Evolutionary conservation across 2,329 filamentous ascomycete species (phyloP).

Genomic region (Claviceps sp.): DNA sequence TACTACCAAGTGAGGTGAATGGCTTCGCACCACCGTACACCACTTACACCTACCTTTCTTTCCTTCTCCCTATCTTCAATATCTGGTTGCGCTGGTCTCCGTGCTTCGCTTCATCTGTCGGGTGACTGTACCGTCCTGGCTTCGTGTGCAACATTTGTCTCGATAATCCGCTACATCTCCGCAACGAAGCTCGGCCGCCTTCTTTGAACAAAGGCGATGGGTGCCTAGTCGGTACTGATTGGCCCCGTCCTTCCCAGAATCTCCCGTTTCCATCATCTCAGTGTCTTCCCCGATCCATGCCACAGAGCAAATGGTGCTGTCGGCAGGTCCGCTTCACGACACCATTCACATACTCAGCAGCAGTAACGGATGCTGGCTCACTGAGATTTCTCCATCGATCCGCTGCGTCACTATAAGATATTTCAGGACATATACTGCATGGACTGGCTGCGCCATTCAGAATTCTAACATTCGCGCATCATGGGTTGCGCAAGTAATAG

Average conservation of each 20-base stretch:
- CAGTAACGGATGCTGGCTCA: not conserved
- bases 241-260: not conserved
- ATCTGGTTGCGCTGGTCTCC: not conserved
- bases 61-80: not conserved
- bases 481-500: constrained; percentile 56
- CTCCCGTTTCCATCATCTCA: not conserved
- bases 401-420: not conserved
- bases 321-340: constrained; percentile 24
- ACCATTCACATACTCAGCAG: not conserved
- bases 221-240: not conserved
- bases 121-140: not conserved
- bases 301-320: constrained; percentile 33
- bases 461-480: constrained; percentile 12
- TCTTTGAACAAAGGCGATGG: not conserved
- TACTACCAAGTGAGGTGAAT: not conserved
- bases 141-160: not conserved
- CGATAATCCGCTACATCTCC: not conserved
- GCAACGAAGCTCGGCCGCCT: not conserved
- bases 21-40: not conserved
- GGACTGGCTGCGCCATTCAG: not conserved
- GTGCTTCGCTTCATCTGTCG: not conserved
- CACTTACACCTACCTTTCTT: not conserved
- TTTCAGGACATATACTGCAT: not conserved
- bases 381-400: not conserved
- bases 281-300: constrained; percentile 13